Evolutionary conservation across 2,329 filamentous ascomycete species (phyloP).

Genomic region (Peltaster fructicola): DNA sequence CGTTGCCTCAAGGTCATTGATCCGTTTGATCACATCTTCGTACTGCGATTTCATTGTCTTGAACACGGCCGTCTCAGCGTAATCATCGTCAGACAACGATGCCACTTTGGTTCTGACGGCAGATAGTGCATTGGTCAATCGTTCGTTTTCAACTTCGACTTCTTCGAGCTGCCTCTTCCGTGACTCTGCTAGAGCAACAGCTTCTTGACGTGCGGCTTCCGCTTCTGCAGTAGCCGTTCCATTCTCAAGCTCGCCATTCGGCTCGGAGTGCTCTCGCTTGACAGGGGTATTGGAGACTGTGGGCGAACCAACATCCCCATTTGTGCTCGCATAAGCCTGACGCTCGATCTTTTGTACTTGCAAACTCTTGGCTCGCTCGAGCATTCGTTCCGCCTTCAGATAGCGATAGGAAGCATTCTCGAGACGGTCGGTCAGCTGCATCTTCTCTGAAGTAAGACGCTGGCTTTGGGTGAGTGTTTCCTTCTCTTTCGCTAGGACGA

Average conservation of each 20-base stretch:
- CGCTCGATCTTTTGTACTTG: slow-evolving; percentile 87
- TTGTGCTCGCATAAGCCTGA: slow-evolving; percentile 58
- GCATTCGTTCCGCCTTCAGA: slow-evolving; percentile 85
- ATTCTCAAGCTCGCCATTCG: slow-evolving; percentile 35
- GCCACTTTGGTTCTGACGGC: slow-evolving; percentile 50
- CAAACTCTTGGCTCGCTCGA: slow-evolving; percentile 73
- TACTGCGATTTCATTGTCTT: slow-evolving; percentile 79
- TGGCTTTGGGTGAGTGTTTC: slow-evolving; percentile 61
- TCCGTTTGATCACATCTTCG: slow-evolving; percentile 78
- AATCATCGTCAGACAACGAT: slow-evolving; percentile 76
- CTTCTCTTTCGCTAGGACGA: slow-evolving; percentile 67
- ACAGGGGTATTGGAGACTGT: slow-evolving; percentile 21
- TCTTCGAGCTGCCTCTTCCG: slow-evolving; percentile 78
- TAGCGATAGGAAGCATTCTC: slow-evolving; percentile 81
- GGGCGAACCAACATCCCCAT: slow-evolving; percentile 17
- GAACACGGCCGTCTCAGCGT: slow-evolving; percentile 80
- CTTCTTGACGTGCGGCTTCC: slow-evolving; percentile 60
- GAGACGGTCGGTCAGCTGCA: slow-evolving; percentile 68
- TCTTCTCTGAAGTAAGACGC: slow-evolving; percentile 58
- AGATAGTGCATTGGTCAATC: slow-evolving; percentile 61
- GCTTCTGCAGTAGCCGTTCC: slow-evolving; percentile 46
- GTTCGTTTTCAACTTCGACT: slow-evolving; percentile 59
- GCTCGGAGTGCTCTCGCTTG: slow-evolving; percentile 32
- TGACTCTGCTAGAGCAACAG: slow-evolving; percentile 56
- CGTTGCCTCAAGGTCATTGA: slow-evolving; percentile 79